Conservation (phyloP, 495 filamentous ascomycete species). For the Neurospora sp. region DNA sequence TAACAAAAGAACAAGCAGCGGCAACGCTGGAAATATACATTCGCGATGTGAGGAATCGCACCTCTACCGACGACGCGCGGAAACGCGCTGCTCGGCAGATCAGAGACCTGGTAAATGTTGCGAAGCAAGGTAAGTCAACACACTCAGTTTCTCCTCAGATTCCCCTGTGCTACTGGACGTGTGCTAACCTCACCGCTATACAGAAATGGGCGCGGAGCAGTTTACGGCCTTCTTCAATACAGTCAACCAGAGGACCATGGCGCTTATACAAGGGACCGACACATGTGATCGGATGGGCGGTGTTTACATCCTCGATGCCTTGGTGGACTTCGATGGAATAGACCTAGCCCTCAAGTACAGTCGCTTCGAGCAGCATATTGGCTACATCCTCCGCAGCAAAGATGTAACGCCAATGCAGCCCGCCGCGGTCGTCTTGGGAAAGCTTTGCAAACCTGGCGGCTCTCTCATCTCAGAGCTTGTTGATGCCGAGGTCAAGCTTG, state of each 20-base stretch:
- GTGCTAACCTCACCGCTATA: not conserved
- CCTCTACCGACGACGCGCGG: slow-evolving; percentile 25
- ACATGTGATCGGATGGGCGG: slow-evolving; percentile 82
- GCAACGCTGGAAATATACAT: slow-evolving; percentile 23
- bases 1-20: slow-evolving; percentile 20
- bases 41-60: slow-evolving; percentile 23
- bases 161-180: not conserved
- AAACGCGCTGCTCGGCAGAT: slow-evolving; percentile 33
- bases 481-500: slow-evolving; percentile 89
- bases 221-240: slow-evolving; percentile 71
- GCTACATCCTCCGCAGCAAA: slow-evolving; percentile 75
- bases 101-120: slow-evolving; percentile 28
- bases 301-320: slow-evolving; percentile 78
- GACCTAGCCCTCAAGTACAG: slow-evolving; percentile 91
- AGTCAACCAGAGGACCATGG: slow-evolving; percentile 64
- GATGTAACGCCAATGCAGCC: slow-evolving; percentile 79
- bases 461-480: slow-evolving; percentile 93
- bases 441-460: slow-evolving; percentile 82
- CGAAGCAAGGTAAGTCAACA: slow-evolving; percentile 26
- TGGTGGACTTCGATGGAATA: slow-evolving; percentile 93
- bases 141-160: not conserved
- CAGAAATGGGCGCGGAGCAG: slow-evolving; percentile 68
- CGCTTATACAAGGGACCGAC: slow-evolving; percentile 73
- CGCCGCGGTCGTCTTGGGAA: slow-evolving; percentile 78
- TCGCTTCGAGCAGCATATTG: slow-evolving; percentile 82